These are phyloP conservation scores for Wallacemonas collosoma DNA, from an alignment of 208 protist species.

Conservation along the genomic window DNA sequence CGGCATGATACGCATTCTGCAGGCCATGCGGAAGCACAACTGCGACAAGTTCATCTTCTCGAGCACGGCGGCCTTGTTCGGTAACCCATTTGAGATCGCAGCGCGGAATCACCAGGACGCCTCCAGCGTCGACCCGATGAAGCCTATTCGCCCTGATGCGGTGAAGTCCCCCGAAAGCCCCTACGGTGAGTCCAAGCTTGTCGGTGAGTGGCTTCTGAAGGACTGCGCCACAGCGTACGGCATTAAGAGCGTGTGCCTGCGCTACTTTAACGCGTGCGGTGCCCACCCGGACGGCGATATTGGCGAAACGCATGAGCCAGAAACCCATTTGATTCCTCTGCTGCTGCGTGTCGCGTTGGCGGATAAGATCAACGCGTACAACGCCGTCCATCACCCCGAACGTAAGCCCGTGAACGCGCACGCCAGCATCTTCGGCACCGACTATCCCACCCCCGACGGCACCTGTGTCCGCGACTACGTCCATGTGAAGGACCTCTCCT, in stretches of 20 bases:
- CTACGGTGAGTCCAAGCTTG: conserved; percentile 94
- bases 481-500: conserved; percentile 97
- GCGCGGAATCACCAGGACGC: conserved; percentile 21
- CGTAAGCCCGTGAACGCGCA: conserved; percentile 36
- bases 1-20: conserved; percentile 91
- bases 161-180: conserved; percentile 79
- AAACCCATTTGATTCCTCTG: conserved; percentile 98
- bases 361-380: conserved; percentile 64
- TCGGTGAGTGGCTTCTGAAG: conserved; percentile 93
- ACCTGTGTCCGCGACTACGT: conserved; percentile 98
- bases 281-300: conserved; percentile 95
- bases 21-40: conserved; percentile 90
- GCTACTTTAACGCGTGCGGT: conserved; percentile 99
- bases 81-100: conserved; percentile 38
- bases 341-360: conserved; percentile 94
- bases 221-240: conserved; percentile 81
- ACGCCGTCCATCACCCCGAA: conserved; percentile 39
- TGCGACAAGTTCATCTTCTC: conserved; percentile 97
- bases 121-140: conserved; percentile 30
- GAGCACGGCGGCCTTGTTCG: conserved; percentile 96
- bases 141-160: conserved; percentile 66
- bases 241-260: conserved; percentile 88
- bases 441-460: conserved; percentile 95
- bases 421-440: conserved; percentile 91
- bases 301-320: conserved; percentile 95